Evolutionary conservation across 2,329 filamentous ascomycete species (phyloP).

Genomic region (Trichoderma pleuroti): DNA sequence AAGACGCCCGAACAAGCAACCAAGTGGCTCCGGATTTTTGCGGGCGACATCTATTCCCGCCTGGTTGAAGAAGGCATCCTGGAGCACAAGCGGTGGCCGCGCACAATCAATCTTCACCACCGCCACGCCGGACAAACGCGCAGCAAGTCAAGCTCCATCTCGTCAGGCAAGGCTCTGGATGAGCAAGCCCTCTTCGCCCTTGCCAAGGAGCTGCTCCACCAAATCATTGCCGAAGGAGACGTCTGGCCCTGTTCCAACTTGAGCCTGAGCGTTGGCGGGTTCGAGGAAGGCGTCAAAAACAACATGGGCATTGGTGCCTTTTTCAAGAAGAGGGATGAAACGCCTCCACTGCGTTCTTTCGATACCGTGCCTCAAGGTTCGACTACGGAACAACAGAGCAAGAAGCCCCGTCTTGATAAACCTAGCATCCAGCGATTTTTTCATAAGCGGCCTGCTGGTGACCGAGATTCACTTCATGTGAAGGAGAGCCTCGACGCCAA

Average conservation of each 20-base stretch:
- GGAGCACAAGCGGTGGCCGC: slow-evolving; percentile 82
- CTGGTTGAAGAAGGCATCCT: slow-evolving; percentile 86
- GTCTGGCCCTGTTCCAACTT: slow-evolving; percentile 93
- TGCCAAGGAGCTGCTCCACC: slow-evolving; percentile 70
- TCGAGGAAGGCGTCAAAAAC: slow-evolving; percentile 79
- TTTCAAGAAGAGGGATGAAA: slow-evolving; percentile 71
- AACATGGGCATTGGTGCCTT: slow-evolving; percentile 87
- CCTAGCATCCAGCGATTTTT: slow-evolving; percentile 58
- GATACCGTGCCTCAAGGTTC: slow-evolving; percentile 23
- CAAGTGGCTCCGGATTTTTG: slow-evolving; percentile 88
- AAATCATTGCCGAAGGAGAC: slow-evolving; percentile 72
- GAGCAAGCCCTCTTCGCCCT: slow-evolving; percentile 71
- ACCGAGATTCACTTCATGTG: slow-evolving; percentile 27
- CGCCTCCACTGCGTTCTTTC: slow-evolving; percentile 36
- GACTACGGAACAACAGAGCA: slow-evolving; percentile 24
- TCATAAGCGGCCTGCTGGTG: slow-evolving; percentile 37
- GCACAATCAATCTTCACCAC: slow-evolving; percentile 80
- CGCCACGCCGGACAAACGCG: slow-evolving; percentile 68
- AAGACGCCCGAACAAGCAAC: slow-evolving; percentile 72
- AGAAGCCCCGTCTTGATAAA: slow-evolving; percentile 40
- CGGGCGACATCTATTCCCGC: slow-evolving; percentile 83
- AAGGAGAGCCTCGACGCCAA: slow-evolving; percentile 17
- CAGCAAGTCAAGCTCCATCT: slow-evolving; percentile 73
- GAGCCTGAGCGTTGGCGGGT: slow-evolving; percentile 83
- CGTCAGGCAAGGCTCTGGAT: slow-evolving; percentile 68